Evolutionary conservation across 345 rosid genomes (phyloP), one percentile per base, ranked within the genome.

Genomic region (Hibiscus trionum): DNA sequence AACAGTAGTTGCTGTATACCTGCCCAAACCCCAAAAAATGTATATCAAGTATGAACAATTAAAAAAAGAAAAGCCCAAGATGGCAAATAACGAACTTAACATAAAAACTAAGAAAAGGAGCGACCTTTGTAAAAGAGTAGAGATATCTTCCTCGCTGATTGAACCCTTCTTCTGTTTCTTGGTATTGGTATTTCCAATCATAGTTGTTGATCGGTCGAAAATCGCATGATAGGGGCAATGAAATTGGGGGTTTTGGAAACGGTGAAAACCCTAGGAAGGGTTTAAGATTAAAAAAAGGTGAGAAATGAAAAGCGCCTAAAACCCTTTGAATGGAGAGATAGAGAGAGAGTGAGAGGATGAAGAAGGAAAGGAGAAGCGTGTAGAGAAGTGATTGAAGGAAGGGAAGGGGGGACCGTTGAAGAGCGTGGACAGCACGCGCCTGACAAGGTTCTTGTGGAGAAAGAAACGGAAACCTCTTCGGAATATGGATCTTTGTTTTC

Each of bases 81-180:
- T 64, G 5, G 5, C 17, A 65, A 44, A 12, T 12, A 3, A 6
- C 0, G 11, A 66, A 65, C 46, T 19, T 21, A 6, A 24, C 2
- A 9, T 9, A 7, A 47, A n/a, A 66, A 12, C 35, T 7, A 27
- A 39, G 44, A 64, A 17, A 33, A 10, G 19, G 9, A 67, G 39
- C 8, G 3, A 91, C 98, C 96, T 93, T 66, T 85, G 89, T 55
- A 90, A 74, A 72, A 93, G 81, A 64, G 82, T 76, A 74, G 93
- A 85, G 73, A 86, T 80, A 75, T 90, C 91, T 63, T 76, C 90
- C 77, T 93, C 97, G 33, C 77, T 88, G 73, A 93, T 82, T 35
- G 73, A 69, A 73, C 81, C 81, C 77, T 79, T 87, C 69, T 80
- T 88, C 73, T 73, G 80, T 83, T 73, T 85, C 79, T 85, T 85